A percentile compares a stretch with the other conserved stretches of the same genome.
These are phyloP conservation scores for Diaporthe nobilis DNA, from an alignment of 2,329 filamentous ascomycete species.

Conservation along the genomic window DNA sequence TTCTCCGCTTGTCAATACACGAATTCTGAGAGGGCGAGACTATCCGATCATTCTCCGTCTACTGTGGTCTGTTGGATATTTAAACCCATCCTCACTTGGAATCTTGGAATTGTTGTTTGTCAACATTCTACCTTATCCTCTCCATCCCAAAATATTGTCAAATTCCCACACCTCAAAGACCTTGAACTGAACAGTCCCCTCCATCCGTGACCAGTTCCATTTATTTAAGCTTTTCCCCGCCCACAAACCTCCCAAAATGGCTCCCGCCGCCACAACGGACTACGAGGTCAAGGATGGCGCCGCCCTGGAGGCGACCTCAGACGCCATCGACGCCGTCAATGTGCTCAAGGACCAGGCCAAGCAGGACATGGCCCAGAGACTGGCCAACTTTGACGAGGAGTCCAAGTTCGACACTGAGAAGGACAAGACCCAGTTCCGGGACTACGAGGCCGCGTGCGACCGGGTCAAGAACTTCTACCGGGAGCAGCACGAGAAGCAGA, in stretches of 20 bases:
- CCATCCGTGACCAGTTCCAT: neutral
- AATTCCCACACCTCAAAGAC: neutral
- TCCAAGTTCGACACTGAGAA: constrained; percentile 51
- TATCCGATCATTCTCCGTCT: neutral
- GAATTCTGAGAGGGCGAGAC: constrained; percentile 26
- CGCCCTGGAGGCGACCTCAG: constrained; percentile 52
- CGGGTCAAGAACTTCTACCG: constrained; percentile 90
- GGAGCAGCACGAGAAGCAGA: constrained; percentile 80
- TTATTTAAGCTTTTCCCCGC: neutral
- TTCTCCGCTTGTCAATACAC: constrained; percentile 32
- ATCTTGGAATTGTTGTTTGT: neutral
- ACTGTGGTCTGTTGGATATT: constrained; percentile 20
- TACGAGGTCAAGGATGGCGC: constrained; percentile 45
- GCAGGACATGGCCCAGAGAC: constrained; percentile 26
- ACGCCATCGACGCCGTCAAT: constrained; percentile 54
- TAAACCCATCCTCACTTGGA: constrained; percentile 29
- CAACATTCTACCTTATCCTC: neutral
- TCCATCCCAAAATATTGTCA: neutral
- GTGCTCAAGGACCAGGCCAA: constrained; percentile 45
- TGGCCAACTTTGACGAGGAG: constrained; percentile 42
- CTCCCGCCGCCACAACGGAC: constrained; percentile 48
- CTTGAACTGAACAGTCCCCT: neutral
- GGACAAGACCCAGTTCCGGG: constrained; percentile 61
- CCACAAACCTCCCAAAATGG: constrained; percentile 45
- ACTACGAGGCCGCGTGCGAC: constrained; percentile 87